phyloP scores from a whole-genome alignment of 2,329 filamentous ascomycete species.

The Berkeleyomyces basicola region DNA sequence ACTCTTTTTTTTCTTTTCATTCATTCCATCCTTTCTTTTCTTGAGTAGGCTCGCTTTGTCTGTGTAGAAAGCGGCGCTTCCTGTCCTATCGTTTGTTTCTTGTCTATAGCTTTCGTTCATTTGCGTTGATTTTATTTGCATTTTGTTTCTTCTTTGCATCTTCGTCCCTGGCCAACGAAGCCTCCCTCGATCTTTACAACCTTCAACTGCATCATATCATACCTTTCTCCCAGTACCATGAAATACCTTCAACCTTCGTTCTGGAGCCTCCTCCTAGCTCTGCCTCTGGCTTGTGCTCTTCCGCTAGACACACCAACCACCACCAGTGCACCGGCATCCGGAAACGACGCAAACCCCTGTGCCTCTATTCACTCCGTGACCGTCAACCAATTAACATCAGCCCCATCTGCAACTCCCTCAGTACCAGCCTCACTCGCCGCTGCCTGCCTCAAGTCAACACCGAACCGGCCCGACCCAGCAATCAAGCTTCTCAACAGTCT shows the following conservation, averaged over 20 bases:
- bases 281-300: background rate
- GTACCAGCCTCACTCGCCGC: constrained; percentile 23
- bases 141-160: background rate
- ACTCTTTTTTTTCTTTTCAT: background rate
- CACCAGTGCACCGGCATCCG: background rate
- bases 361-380: constrained; percentile 2
- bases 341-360: background rate
- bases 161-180: background rate
- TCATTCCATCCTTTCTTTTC: background rate
- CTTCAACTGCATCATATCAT: background rate
- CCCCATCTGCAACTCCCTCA: constrained; percentile 18
- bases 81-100: background rate
- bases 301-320: background rate
- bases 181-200: background rate
- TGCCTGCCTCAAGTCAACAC: constrained; percentile 25
- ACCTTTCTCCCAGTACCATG: background rate
- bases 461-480: constrained; percentile 22
- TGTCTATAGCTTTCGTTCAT: background rate
- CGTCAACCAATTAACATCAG: background rate
- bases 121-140: background rate
- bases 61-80: background rate
- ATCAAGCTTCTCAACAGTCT: constrained; percentile 23
- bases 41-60: background rate
- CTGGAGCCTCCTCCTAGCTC: background rate
- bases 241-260: background rate